Evolutionary conservation across 208 protist genomes (phyloP).

Genomic region (Herpetomonas samuelpessoai): DNA sequence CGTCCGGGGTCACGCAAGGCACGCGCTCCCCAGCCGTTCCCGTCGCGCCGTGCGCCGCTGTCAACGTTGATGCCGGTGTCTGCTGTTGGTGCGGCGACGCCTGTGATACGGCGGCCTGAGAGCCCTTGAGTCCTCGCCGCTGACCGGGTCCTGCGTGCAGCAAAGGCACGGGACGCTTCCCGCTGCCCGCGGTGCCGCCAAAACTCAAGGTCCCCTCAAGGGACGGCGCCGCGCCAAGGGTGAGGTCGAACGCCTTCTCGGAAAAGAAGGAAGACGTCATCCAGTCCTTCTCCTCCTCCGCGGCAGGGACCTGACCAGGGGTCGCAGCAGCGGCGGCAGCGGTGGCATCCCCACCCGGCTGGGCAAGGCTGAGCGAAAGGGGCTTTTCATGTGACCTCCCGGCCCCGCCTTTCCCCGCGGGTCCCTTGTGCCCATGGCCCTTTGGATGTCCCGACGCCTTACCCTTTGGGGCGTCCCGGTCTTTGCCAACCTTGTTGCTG

Average conservation of each 20-base stretch:
- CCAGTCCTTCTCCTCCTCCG: constrained; percentile 4
- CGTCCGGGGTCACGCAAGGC: constrained; percentile 34
- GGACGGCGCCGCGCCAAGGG: background rate
- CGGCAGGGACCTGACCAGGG: background rate
- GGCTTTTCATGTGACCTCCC: no score
- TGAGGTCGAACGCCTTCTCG: background rate
- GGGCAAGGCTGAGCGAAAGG: no score
- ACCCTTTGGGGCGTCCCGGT: background rate
- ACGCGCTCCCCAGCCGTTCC: constrained; percentile 5
- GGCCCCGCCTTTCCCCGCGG: background rate
- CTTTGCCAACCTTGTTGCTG: background rate
- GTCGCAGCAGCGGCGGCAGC: background rate
- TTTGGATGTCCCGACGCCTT: no score
- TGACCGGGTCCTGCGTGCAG: background rate
- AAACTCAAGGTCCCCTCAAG: background rate
- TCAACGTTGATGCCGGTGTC: background rate
- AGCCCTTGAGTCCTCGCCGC: background rate
- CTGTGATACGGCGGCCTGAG: no score
- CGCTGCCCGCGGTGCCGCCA: background rate
- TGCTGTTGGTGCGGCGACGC: constrained; percentile 1
- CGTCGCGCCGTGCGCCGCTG: constrained; percentile 2
- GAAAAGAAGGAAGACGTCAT: constrained; percentile 1
- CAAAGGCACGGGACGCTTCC: background rate
- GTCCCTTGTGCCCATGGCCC: no score
- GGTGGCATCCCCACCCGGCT: constrained; percentile 1